These are phyloP conservation scores for Chalciporus pseudorubinellus DNA, from an alignment of 768 basidiomycete species.

Conservation along the genomic window DNA sequence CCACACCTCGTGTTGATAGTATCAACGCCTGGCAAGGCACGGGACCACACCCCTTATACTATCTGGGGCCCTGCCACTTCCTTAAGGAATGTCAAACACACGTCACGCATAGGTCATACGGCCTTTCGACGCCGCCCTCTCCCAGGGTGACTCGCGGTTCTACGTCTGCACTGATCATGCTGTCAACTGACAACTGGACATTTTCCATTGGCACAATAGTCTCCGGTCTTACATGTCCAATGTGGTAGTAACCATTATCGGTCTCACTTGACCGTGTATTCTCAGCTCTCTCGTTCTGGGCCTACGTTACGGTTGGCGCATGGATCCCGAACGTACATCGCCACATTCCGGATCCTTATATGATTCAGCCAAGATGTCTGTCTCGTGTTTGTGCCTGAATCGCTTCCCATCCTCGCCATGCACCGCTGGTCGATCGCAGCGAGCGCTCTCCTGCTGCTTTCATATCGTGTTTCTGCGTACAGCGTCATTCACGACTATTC, in stretches of 20 bases:
- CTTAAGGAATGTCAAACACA: too few relatives aligned
- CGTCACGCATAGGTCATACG: background rate
- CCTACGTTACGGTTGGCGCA: background rate
- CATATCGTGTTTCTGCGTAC: slow-evolving; percentile 25
- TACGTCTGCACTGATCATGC: background rate
- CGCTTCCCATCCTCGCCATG: slow-evolving; percentile 12
- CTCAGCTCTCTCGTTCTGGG: background rate
- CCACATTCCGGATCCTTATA: slow-evolving; percentile 6
- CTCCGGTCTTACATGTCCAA: background rate
- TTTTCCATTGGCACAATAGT: background rate
- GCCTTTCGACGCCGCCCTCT: too few relatives aligned
- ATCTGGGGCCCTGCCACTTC: too few relatives aligned
- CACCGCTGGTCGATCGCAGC: background rate
- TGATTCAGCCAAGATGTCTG: background rate
- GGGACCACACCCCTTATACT: too few relatives aligned
- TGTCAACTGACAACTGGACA: background rate
- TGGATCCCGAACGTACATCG: background rate
- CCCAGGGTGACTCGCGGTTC: too few relatives aligned
- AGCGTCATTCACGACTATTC: slow-evolving; percentile 43
- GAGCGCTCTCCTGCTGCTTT: background rate
- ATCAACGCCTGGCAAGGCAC: too few relatives aligned
- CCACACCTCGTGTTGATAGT: too few relatives aligned
- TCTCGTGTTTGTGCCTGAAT: background rate
- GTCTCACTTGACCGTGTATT: background rate
- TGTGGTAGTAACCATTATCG: background rate